These are phyloP conservation scores for Protea cynaroides DNA, from an alignment of 164 flowering plant genomes.

Conservation along the genomic window DNA sequence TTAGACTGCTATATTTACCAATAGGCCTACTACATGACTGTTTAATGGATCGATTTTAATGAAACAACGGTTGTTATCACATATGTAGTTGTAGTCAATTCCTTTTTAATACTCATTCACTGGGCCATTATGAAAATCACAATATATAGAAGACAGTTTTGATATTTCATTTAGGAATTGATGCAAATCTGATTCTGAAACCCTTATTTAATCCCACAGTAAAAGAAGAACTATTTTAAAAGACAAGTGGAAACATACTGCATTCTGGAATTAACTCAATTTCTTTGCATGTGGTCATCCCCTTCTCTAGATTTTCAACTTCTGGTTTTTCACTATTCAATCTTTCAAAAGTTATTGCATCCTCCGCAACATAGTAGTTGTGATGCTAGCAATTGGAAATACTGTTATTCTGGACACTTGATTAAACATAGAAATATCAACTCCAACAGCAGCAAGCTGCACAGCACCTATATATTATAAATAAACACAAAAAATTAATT, in stretches of 20 bases:
- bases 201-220: neutral
- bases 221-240: no score
- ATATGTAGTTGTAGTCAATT: no score
- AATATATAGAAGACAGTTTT: no score
- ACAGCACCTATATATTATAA: constrained; percentile 44
- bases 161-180: no score
- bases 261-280: constrained; percentile 21
- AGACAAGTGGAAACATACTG: constrained; percentile 17
- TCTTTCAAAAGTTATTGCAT: constrained; percentile 27
- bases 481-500: neutral
- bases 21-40: neutral
- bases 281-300: constrained; percentile 19
- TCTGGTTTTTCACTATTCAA: constrained; percentile 10
- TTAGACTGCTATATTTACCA: no score
- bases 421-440: constrained; percentile 50
- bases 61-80: no score
- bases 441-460: constrained; percentile 65
- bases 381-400: constrained; percentile 56
- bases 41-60: no score
- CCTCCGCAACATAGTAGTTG: constrained; percentile 63
- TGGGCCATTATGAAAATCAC: no score
- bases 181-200: no score
- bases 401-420: constrained; percentile 54
- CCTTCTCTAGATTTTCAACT: constrained; percentile 18
- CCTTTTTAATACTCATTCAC: no score